Evolutionary conservation across 2,329 filamentous ascomycete species (phyloP), one percentile per base, ranked within the genome.

Genomic region (Arthrobotrys musiformis): DNA sequence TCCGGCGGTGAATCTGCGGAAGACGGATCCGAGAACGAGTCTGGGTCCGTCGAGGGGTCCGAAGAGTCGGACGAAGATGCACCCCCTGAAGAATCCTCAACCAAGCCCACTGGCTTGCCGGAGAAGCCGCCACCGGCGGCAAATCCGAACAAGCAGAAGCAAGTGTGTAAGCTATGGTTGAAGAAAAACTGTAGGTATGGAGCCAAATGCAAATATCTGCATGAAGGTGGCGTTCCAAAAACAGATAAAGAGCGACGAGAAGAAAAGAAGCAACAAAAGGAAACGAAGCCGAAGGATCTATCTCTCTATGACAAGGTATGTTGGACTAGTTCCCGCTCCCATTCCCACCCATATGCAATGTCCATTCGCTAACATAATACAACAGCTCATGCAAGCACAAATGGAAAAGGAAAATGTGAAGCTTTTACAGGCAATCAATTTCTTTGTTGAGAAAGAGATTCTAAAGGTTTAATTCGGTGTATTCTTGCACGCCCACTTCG

Each of bases 361-460:
- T 28, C n/a, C 8, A 19, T 17, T 54, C 13, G 42, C 70, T 75
- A 64, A 75, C 30, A 7, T 19, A 42, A 50, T 17, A 6, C 8
- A 7, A 33, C 28, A 76, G 72, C 66, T 76, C 22, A 76, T 76
- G 72, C 72, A 76, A 61, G 72, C 72, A 9, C 72, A 76, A 44
- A 76, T 76, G 72, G 72, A 76, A 28, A 76, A 76, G 24, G 72
- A 76, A 56, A 76, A 76, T 22, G 72, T 76, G 15, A 76, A 76
- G 40, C 64, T 76, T 15, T 58, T 76, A 7, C 72, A 76, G 26
- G 64, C 72, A n/a, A 70, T 76, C 24, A 76, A 76, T 17, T 76
- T 64, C 58, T 76, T 76, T 42, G 72, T 76, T 13, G 63, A 76
- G 37, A 69, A 69, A 48, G 72, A 61, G 40, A 28, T 70, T 61